phyloP scores from a whole-genome alignment of 2,329 filamentous ascomycete species.

The Rhexocercosporidium sp. region DNA sequence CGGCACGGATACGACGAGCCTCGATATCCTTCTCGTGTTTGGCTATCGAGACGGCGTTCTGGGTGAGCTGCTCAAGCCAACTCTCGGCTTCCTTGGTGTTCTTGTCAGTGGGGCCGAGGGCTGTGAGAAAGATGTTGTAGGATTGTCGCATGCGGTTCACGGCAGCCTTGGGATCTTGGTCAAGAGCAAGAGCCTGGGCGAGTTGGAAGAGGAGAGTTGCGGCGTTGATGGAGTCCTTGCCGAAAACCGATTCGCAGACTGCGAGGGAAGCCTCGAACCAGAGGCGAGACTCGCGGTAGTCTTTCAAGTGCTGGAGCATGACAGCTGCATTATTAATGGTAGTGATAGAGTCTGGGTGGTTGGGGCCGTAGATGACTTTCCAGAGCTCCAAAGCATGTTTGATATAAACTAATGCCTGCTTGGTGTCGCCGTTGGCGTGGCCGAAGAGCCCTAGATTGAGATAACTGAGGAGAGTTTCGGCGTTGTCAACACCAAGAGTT shows the following conservation, averaged over 20 bases:
- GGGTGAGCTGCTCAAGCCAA: slow-evolving; percentile 95
- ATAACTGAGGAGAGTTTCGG: slow-evolving; percentile 93
- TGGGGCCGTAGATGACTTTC: slow-evolving; percentile 94
- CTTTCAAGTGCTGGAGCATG: slow-evolving; percentile 95
- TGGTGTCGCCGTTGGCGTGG: slow-evolving; percentile 90
- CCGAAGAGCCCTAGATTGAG: slow-evolving; percentile 94
- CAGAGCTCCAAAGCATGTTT: slow-evolving; percentile 93
- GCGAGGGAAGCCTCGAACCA: slow-evolving; percentile 96
- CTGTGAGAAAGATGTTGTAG: slow-evolving; percentile 89
- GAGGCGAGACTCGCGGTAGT: slow-evolving; percentile 89
- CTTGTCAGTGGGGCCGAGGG: slow-evolving; percentile 88
- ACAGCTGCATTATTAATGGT: slow-evolving; percentile 98
- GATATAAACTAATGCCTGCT: slow-evolving; percentile 83
- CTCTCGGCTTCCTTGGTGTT: slow-evolving; percentile 98
- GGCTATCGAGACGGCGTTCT: slow-evolving; percentile 92
- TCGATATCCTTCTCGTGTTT: slow-evolving; percentile 91
- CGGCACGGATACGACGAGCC: slow-evolving; percentile 72
- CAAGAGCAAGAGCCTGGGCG: slow-evolving; percentile 92
- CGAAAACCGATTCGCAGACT: slow-evolving; percentile 89
- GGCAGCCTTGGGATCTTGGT: slow-evolving; percentile 90
- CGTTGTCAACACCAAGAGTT: slow-evolving; percentile 89
- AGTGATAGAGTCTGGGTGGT: slow-evolving; percentile 96
- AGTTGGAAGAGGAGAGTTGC: slow-evolving; percentile 97
- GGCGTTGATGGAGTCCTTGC: slow-evolving; percentile 87
- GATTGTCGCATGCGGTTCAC: slow-evolving; percentile 95